Base-by-base conservation (phyloP, 176 grass and related monocot species). In the Paspalum vaginatum region DNA sequence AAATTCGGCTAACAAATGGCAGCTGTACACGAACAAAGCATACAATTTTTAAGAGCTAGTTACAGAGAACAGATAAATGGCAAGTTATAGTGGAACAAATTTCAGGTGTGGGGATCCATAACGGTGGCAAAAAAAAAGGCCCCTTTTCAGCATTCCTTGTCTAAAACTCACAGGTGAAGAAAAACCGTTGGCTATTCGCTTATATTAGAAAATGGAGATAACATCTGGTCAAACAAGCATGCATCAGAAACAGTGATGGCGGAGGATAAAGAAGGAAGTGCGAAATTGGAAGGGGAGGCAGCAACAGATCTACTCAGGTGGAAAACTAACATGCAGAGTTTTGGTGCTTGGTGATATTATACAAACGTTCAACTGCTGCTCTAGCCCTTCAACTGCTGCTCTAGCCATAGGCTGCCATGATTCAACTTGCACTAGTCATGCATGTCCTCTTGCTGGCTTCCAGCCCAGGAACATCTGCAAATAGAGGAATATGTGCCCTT, bases 291-390 rank as follows among this genome's bases (percentile, higher is more conserved):
- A 83, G 43, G 7, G 9, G 42, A 53, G 38, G 39, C 2, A 21
- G 58, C 16, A 43, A 66, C 38, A 59, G 32, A 60, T 62, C 44
- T 46, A 77, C n/a, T 82, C 22, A 53, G 9, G 70, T 46, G 38
- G 22, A 24, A 32, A 15, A 56, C 66, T 86, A 26, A 70, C 22
- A 76, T 62, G 24, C 6, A 55, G 15, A 65, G 17, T 27, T 25
- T 43, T 70, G 9, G 13, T 78, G 74, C 54, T 51, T 16, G 41
- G 14, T 51, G 13, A 40, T 0, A 56, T 7, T 49, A 2, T 38
- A 37, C 18, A 70, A 58, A 21, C 25, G 20, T 68, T 61, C 58
- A 26, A 6, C 21, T 60, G n/a, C n/a, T n/a, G n/a, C n/a, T n/a
- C n/a, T n/a, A n/a, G n/a, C n/a, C n/a, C n/a, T n/a, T n/a, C 79